These are phyloP conservation scores for Xenoacremonium recifei DNA, from an alignment of 2,329 filamentous ascomycete genomes.

Conservation along the genomic window DNA sequence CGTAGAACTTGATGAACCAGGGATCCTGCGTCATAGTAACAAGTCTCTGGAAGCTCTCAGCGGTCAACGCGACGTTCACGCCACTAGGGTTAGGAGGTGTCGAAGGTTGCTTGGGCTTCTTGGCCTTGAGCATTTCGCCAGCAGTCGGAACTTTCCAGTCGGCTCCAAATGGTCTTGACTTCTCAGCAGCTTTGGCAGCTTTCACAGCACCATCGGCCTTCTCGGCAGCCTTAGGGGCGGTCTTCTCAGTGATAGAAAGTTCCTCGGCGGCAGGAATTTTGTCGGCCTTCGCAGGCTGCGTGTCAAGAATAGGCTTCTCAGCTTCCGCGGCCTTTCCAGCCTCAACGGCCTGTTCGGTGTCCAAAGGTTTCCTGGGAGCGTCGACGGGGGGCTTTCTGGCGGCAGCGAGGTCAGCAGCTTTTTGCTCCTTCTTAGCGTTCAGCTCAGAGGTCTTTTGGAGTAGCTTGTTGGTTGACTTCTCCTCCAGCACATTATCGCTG, in stretches of 20 bases:
- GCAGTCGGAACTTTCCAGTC: conserved; percentile 30
- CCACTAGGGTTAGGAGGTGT: conserved; percentile 72
- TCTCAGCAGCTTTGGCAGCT: conserved; percentile 12
- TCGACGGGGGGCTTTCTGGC: too few relatives aligned
- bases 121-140: conserved; percentile 29
- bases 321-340: conserved; percentile 1
- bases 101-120: conserved; percentile 46
- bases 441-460: conserved; percentile 13
- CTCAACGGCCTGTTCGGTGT: conserved; percentile 6
- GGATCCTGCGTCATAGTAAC: conserved; percentile 87
- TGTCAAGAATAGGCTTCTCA: conserved; percentile 29
- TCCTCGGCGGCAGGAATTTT: conserved; percentile 25
- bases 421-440: conserved; percentile 8
- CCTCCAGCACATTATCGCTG: conserved; percentile 15
- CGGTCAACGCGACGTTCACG: conserved; percentile 70
- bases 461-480: conserved; percentile 18
- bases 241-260: conserved; percentile 15
- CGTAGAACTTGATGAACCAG: conserved; percentile 99
- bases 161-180: conserved; percentile 26
- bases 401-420: neutral
- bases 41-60: conserved; percentile 80
- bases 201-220: neutral
- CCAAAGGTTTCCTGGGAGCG: too few relatives aligned
- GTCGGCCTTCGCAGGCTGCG: conserved; percentile 20
- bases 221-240: conserved; percentile 15